Percentiles rank a stretch among this genome's conserved stretches.
phyloP scores from a whole-genome alignment of 768 basidiomycete species.

The Hericium erinaceus region DNA sequence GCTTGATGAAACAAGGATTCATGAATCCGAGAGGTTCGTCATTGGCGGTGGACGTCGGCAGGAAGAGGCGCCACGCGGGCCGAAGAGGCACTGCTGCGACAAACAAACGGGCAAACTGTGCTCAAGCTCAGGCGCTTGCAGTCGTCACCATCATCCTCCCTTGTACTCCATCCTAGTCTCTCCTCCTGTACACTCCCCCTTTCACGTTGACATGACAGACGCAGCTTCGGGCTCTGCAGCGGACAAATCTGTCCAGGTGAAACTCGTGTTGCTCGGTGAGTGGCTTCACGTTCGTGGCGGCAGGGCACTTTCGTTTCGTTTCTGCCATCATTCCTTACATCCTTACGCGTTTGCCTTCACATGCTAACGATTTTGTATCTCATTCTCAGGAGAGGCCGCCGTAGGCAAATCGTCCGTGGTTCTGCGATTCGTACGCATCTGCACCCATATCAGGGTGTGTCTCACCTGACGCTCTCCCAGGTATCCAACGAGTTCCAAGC shows the following conservation, averaged over 20 bases:
- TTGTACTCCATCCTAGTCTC: background rate
- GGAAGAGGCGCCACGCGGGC: background rate
- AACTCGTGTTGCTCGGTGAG: slow-evolving; percentile 91
- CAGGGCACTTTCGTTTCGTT: background rate
- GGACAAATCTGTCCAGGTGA: slow-evolving; percentile 95
- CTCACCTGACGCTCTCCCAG: slow-evolving; percentile 26
- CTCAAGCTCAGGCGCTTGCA: background rate
- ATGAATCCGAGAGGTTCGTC: too few species aligned
- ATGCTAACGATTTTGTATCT: background rate
- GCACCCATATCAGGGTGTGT: slow-evolving; percentile 4
- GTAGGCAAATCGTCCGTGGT: slow-evolving; percentile 99
- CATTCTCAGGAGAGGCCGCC: slow-evolving; percentile 79
- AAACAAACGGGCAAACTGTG: background rate
- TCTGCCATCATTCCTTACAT: background rate
- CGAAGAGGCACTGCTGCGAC: background rate
- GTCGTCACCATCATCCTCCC: background rate
- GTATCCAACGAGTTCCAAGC: slow-evolving; percentile 97
- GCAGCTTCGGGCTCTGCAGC: slow-evolving; percentile 53
- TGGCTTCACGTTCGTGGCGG: background rate
- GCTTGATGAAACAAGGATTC: too few species aligned
- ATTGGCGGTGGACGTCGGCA: background rate
- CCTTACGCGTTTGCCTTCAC: background rate
- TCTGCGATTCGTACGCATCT: slow-evolving; percentile 75
- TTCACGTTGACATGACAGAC: slow-evolving; percentile 48
- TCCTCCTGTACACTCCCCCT: background rate